phyloP scores from a whole-genome alignment of 805 yeast genomes.

The Candida ficus region DNA sequence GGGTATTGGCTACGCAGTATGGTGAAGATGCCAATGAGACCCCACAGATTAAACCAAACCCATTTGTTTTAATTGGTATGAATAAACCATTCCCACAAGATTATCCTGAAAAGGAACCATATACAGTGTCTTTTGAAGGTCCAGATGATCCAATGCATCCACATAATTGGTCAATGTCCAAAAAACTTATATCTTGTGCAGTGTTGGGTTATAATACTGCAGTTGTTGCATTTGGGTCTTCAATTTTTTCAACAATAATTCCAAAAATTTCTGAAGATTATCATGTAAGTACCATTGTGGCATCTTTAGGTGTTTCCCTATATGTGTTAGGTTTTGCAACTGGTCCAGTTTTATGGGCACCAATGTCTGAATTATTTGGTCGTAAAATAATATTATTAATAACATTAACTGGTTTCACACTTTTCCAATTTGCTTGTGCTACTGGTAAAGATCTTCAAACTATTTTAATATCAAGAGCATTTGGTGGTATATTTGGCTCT shows the following conservation, averaged over 20 bases:
- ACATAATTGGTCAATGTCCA: constrained; percentile 59
- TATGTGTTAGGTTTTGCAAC: constrained; percentile 89
- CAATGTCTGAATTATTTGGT: constrained; percentile 72
- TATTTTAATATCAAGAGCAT: constrained; percentile 69
- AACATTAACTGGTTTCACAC: constrained; percentile 49
- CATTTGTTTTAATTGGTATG: constrained; percentile 50
- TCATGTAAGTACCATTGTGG: constrained; percentile 60
- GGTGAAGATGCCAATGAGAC: not conserved
- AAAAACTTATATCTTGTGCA: constrained; percentile 38
- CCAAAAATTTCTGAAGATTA: constrained; percentile 42
- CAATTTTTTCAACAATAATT: constrained; percentile 66
- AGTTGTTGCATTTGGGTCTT: constrained; percentile 68
- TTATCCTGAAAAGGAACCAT: constrained; percentile 61
- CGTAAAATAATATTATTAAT: constrained; percentile 55
- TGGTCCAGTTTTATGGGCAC: constrained; percentile 91
- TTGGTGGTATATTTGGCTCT: constrained; percentile 77
- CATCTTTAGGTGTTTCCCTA: constrained; percentile 69
- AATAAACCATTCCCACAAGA: constrained; percentile 37
- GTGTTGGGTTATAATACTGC: constrained; percentile 45
- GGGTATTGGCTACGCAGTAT: not conserved
- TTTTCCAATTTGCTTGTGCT: constrained; percentile 71
- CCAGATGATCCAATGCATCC: constrained; percentile 78
- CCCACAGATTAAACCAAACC: not conserved
- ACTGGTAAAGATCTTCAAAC: constrained; percentile 75
- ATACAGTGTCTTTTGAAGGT: constrained; percentile 71